These are phyloP conservation scores for Puya raimondii DNA, from an alignment of 176 grass and related monocot species.

Conservation along the genomic window DNA sequence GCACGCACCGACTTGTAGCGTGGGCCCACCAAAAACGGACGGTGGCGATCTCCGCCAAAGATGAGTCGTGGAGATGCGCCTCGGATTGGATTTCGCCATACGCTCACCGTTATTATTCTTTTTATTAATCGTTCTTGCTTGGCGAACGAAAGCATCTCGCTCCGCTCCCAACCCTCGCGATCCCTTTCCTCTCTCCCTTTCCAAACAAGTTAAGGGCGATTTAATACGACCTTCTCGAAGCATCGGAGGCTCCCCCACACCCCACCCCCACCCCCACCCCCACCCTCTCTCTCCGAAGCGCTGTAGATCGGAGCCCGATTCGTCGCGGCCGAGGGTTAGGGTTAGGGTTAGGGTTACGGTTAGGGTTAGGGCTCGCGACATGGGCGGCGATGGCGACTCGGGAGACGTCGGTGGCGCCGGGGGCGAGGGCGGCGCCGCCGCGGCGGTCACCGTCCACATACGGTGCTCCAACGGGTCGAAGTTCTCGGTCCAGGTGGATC, in stretches of 20 bases:
- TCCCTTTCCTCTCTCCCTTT: not conserved
- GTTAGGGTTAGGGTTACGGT: constrained; percentile 1
- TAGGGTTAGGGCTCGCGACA: constrained; percentile 21
- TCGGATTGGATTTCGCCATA: too few species aligned
- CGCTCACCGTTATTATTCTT: not conserved
- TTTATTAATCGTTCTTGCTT: not conserved
- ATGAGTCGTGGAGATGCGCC: too few species aligned
- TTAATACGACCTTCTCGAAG: constrained; percentile 3
- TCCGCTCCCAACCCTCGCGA: not conserved
- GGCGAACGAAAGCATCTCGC: not conserved
- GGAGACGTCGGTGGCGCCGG: constrained; percentile 14
- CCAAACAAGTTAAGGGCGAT: not conserved
- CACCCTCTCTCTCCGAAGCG: not conserved
- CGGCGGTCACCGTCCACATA: constrained; percentile 49
- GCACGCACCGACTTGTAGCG: too few species aligned
- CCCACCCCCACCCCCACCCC: not conserved
- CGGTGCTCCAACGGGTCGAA: constrained; percentile 72
- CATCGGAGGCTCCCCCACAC: not conserved
- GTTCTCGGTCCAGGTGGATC: constrained; percentile 54
- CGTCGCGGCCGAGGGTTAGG: constrained; percentile 4
- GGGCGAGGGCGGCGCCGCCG: constrained; percentile 13
- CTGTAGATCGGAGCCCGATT: not conserved
- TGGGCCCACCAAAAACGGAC: too few species aligned
- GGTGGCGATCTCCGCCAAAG: too few species aligned
- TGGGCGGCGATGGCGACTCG: constrained; percentile 33